Evolutionary conservation across 495 filamentous ascomycete genomes (phyloP).

Genomic region (Hypoxylon lienhwacheense): DNA sequence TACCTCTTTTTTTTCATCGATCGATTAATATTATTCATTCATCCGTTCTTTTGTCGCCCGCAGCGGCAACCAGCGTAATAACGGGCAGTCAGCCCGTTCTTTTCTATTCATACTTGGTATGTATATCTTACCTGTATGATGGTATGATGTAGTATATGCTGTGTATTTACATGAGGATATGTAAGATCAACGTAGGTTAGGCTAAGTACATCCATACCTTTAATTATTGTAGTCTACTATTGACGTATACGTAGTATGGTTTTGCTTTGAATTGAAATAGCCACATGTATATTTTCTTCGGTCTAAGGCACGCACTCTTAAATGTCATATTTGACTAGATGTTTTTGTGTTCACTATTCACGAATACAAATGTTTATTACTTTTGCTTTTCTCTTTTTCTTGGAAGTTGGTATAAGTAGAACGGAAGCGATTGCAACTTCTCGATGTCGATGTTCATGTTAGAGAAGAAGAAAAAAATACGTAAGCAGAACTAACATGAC

Average conservation of each 20-base stretch:
- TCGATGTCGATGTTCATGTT: too few species aligned
- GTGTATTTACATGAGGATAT: background rate
- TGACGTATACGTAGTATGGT: too few species aligned
- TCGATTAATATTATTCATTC: background rate
- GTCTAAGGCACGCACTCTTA: slow-evolving; percentile 11
- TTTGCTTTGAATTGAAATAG: slow-evolving; percentile 16
- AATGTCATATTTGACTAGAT: background rate
- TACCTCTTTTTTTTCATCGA: slow-evolving; percentile 4
- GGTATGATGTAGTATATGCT: background rate
- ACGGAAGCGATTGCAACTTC: too few species aligned
- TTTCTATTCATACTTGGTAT: background rate
- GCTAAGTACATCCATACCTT: too few species aligned
- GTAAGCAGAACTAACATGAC: too few species aligned
- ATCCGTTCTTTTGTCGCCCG: slow-evolving; percentile 2
- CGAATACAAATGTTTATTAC: too few species aligned
- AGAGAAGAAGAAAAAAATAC: too few species aligned
- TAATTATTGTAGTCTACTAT: too few species aligned
- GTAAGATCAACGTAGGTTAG: background rate
- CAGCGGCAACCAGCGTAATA: slow-evolving; percentile 8
- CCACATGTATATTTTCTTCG: slow-evolving; percentile 18
- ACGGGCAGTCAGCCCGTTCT: background rate
- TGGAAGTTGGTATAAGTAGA: too few species aligned
- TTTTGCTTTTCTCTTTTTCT: too few species aligned
- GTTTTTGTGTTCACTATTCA: too few species aligned
- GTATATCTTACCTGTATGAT: too few species aligned